Evolutionary conservation across 2,329 filamentous ascomycete genomes (phyloP).

Genomic region (Neonectria neomacrospora): DNA sequence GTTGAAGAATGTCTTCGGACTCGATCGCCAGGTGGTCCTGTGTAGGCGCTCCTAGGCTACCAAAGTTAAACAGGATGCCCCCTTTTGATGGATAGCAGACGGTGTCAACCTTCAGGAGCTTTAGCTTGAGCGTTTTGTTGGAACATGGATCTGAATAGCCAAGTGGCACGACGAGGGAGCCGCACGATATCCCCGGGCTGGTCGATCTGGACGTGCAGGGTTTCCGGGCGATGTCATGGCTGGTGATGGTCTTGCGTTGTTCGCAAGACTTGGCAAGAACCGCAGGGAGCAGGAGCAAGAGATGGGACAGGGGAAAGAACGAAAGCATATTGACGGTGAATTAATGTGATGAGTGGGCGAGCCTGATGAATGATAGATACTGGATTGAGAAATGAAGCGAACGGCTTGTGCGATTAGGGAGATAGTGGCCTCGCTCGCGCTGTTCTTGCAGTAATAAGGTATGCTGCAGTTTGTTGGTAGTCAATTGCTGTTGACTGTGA

Average conservation of each 20-base stretch:
- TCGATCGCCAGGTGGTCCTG: background rate
- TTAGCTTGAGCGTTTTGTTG: slow-evolving; percentile 19
- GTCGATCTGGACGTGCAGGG: slow-evolving; percentile 4
- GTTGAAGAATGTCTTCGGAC: background rate
- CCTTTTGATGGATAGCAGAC: slow-evolving; percentile 39
- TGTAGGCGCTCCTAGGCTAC: slow-evolving; percentile 39
- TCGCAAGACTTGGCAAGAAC: background rate
- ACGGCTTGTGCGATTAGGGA: too few species aligned
- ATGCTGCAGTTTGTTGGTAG: too few species aligned
- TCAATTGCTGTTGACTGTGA: too few species aligned
- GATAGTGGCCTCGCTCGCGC: too few species aligned
- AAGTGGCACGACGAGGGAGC: slow-evolving; percentile 23
- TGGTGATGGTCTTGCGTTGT: background rate
- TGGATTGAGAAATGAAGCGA: background rate
- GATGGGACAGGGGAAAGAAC: background rate
- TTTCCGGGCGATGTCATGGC: slow-evolving; percentile 15
- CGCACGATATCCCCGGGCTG: slow-evolving; percentile 11
- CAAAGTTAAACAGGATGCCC: slow-evolving; percentile 48
- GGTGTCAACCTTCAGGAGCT: slow-evolving; percentile 25
- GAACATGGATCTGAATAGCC: slow-evolving; percentile 23
- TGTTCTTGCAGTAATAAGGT: too few species aligned
- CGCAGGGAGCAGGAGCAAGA: background rate
- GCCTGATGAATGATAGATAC: background rate
- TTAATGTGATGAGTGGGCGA: too few species aligned
- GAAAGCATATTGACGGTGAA: background rate